Base-by-base conservation (phyloP, 805 yeast species). In the Cyberlindnera veronae region DNA sequence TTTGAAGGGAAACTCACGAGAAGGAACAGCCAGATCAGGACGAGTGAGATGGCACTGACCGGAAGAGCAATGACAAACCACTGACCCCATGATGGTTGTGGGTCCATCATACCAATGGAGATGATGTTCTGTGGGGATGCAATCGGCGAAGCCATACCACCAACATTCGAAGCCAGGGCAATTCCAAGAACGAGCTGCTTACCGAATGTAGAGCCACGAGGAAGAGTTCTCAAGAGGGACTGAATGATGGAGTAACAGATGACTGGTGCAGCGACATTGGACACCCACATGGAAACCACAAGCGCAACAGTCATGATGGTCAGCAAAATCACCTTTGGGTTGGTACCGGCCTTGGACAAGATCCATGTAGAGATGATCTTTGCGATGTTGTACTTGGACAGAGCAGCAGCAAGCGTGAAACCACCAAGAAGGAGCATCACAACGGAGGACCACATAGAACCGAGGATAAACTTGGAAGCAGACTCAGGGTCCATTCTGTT, bases 141-240 rank as follows among this genome's bases (percentile, higher is more conserved):
- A 56, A 91, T 91, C 7, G 99, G 99, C 4, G 96, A 87, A 0
- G 96, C 84, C 95, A 90, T 91, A 49, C 99, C 99, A 17, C 96
- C 98, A 34, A 91, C 69, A 58, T 91, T 88, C 7, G 95, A 84
- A 2, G 98, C 95, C 41, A 91, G 67, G 0, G 98, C 98, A 51
- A 91, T 84, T 32, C 97, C 98, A 33, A 91, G 65, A 36, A 91
- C 84, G 52, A 91, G 69, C 2, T 95, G 88, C 57, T 86, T 83
- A 7, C 86, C 85, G 54, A 88, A 87, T 4, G 79, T 73, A 17
- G 90, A 81, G 11, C 79, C 79, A 35, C 84, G 78, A 16, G 95
- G 95, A 31, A 90, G 66, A 0, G 95, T 86, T 55, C 96, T 74
- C 49, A 91, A 67, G 17, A 91, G 68, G 0, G 98, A 97, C 62